These are phyloP conservation scores for Cruciata laevipes DNA, from an alignment of 257 asterid species.

Conservation along the genomic window DNA sequence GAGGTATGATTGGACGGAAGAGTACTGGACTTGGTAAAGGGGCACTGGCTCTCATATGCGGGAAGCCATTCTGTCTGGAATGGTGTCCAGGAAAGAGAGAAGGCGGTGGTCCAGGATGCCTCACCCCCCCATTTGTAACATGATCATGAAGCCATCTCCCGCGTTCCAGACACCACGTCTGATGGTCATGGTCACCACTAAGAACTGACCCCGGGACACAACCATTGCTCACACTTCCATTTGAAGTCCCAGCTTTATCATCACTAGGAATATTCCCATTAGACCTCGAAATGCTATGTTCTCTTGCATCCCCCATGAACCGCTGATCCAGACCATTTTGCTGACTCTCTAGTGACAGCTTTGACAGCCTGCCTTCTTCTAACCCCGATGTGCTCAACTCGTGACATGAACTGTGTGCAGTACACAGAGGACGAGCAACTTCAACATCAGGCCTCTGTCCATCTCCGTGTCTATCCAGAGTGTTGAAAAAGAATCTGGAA, in stretches of 20 bases:
- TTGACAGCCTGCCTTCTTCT: slow-evolving; percentile 9
- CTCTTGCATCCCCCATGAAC: slow-evolving; percentile 24
- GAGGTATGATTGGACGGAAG: slow-evolving; percentile 29
- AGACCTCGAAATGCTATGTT: slow-evolving; percentile 15
- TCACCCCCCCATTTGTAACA: slow-evolving; percentile 27
- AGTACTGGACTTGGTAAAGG: slow-evolving; percentile 28
- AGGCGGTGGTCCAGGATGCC: slow-evolving; percentile 27
- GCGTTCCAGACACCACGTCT: slow-evolving; percentile 33
- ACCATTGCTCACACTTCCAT: slow-evolving; percentile 17
- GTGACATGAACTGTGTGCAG: slow-evolving; percentile 17
- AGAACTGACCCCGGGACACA: slow-evolving; percentile 39
- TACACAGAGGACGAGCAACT: slow-evolving; percentile 20
- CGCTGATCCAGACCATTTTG: slow-evolving; percentile 15
- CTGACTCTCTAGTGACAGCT: slow-evolving; percentile 1
- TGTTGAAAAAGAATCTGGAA: slow-evolving; percentile 52
- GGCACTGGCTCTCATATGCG: slow-evolving; percentile 32
- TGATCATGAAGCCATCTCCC: slow-evolving; percentile 38
- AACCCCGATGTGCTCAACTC: slow-evolving; percentile 4
- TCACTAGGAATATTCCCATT: slow-evolving; percentile 20
- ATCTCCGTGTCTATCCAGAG: slow-evolving; percentile 59
- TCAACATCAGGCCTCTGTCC: slow-evolving; percentile 51
- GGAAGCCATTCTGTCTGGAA: slow-evolving; percentile 37
- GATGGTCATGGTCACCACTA: slow-evolving; percentile 52
- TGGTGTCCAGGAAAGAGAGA: slow-evolving; percentile 29
- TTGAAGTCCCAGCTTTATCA: slow-evolving; percentile 17